These are phyloP conservation scores for Lithocarpus polystachyus DNA, from an alignment of 306 rosid genomes.

Conservation along the genomic window DNA sequence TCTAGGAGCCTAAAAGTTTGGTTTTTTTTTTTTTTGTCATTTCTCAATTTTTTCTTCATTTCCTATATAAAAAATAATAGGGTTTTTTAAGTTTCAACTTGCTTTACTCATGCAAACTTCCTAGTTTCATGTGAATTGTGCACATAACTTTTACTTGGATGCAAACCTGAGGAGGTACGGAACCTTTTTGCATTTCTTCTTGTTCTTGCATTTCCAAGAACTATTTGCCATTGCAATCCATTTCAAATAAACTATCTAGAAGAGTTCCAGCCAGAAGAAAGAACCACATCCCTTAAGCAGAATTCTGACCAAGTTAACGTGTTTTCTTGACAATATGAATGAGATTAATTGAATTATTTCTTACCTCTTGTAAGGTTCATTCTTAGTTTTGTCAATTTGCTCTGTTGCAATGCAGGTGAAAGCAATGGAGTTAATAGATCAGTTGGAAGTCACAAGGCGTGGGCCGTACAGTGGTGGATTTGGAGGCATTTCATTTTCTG, in stretches of 20 bases:
- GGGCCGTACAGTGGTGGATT: constrained; percentile 99
- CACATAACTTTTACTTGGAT: no score
- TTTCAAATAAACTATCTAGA: background rate
- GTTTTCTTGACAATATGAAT: background rate
- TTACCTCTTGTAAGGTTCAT: constrained; percentile 1
- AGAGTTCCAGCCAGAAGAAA: no score
- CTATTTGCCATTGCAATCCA: background rate
- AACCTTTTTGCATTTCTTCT: background rate
- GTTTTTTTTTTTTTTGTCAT: no score
- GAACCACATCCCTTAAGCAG: no score
- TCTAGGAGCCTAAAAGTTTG: background rate
- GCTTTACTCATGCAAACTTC: background rate
- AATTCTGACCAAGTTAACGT: no score
- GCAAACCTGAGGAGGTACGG: background rate
- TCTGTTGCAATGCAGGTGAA: constrained; percentile 65
- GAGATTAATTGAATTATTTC: background rate
- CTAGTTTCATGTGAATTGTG: background rate
- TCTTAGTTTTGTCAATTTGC: constrained; percentile 7
- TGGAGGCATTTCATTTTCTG: constrained; percentile 85
- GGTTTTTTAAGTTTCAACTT: background rate
- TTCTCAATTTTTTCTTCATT: no score
- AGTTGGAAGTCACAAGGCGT: constrained; percentile 83
- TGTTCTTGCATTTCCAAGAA: background rate
- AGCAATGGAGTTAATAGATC: constrained; percentile 96
- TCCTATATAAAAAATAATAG: no score